Conservation (phyloP, 2,329 filamentous ascomycete species). For the Aspergillus ustus region DNA sequence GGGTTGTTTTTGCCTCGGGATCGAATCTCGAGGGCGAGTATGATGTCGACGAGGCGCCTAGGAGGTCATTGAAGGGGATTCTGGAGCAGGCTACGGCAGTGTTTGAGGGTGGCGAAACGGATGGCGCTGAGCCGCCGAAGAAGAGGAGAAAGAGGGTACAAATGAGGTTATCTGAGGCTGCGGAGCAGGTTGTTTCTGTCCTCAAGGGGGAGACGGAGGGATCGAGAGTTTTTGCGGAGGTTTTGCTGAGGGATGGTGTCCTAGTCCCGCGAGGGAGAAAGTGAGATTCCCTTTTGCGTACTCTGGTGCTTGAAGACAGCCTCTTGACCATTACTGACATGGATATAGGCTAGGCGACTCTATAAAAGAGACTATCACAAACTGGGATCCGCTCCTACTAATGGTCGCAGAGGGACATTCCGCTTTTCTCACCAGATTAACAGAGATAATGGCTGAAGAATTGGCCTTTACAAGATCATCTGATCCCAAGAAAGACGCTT, state of each 20-base stretch:
- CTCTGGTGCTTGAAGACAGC: not conserved
- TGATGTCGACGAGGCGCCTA: slow-evolving; percentile 24
- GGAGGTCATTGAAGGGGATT: slow-evolving; percentile 22
- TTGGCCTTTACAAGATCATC: slow-evolving; percentile 34
- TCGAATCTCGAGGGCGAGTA: slow-evolving; percentile 4
- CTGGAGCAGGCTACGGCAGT: slow-evolving; percentile 23
- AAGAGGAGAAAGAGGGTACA: slow-evolving; percentile 40
- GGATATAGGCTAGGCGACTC: slow-evolving; percentile 31
- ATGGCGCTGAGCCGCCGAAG: slow-evolving; percentile 22
- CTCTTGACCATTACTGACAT: not conserved
- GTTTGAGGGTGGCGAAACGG: not conserved
- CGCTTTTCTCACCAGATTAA: slow-evolving; percentile 44
- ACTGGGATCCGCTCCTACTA: slow-evolving; percentile 44
- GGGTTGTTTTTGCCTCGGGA: not conserved
- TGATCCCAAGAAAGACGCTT: slow-evolving; percentile 33
- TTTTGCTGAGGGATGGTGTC: slow-evolving; percentile 33
- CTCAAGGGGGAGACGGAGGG: slow-evolving; percentile 31
- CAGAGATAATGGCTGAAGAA: slow-evolving; percentile 42
- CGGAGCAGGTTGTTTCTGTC: slow-evolving; percentile 33
- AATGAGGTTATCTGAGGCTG: slow-evolving; percentile 26
- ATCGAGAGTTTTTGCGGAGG: slow-evolving; percentile 25
- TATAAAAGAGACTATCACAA: slow-evolving; percentile 34
- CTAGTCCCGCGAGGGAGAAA: slow-evolving; percentile 33
- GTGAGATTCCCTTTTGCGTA: slow-evolving; percentile 29
- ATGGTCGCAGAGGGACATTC: slow-evolving; percentile 40